phyloP scores from a whole-genome alignment of 306 rosid genomes.

The Castanea mollissima region DNA sequence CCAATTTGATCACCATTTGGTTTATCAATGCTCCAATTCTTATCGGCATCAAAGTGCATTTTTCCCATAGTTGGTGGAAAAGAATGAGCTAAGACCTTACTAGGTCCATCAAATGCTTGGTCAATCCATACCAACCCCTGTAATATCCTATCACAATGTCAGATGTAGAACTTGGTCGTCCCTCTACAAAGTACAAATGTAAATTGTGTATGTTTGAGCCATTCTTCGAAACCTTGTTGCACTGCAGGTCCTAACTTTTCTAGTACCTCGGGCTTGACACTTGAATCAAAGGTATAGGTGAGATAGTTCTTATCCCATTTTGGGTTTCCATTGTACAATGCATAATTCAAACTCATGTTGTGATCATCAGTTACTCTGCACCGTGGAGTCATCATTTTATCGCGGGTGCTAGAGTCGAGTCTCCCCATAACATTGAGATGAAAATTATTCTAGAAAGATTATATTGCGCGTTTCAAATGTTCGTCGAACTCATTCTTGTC shows the following conservation, averaged over 20 bases:
- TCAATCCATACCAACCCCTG: neutral
- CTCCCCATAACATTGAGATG: neutral
- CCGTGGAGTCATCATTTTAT: neutral
- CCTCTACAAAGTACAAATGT: neutral
- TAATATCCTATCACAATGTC: neutral
- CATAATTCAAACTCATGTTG: too few relatives aligned
- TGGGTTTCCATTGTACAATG: too few relatives aligned
- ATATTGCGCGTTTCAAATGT: too few relatives aligned
- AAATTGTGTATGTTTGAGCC: neutral
- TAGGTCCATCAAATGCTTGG: neutral
- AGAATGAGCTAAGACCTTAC: neutral
- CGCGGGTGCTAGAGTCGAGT: constrained; percentile 3
- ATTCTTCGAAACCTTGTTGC: too few relatives aligned
- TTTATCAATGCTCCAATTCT: constrained; percentile 1
- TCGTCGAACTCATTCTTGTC: too few relatives aligned
- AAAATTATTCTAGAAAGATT: too few relatives aligned
- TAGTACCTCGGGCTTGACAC: too few relatives aligned
- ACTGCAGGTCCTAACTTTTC: too few relatives aligned
- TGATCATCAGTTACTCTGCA: neutral
- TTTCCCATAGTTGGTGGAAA: constrained; percentile 5
- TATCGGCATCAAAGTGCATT: constrained; percentile 11
- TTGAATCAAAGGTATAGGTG: neutral
- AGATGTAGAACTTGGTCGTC: neutral
- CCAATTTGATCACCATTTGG: neutral
- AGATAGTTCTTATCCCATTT: neutral